These are phyloP conservation scores for Penicillium olsonii DNA, from an alignment of 2,329 filamentous ascomycete species.

Conservation along the genomic window DNA sequence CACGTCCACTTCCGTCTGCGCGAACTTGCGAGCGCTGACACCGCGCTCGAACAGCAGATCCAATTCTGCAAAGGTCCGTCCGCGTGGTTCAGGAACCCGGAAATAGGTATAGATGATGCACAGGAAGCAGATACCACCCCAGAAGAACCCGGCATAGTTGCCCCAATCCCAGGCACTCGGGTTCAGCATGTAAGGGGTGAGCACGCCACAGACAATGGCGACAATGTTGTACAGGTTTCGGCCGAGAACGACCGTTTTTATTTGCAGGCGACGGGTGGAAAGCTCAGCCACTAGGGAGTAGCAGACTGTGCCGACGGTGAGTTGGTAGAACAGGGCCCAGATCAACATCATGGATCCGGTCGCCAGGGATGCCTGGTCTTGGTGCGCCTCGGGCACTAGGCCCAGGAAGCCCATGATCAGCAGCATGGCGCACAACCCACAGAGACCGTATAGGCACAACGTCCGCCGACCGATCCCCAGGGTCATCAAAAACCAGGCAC, in stretches of 20 bases:
- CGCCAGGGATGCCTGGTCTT: constrained; percentile 66
- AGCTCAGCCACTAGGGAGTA: constrained; percentile 87
- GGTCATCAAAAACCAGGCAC: constrained; percentile 79
- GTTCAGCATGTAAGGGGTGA: constrained; percentile 93
- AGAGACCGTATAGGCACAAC: constrained; percentile 75
- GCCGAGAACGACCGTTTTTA: constrained; percentile 88
- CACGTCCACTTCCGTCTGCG: constrained; percentile 57
- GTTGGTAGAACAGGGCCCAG: constrained; percentile 81
- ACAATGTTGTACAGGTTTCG: constrained; percentile 81
- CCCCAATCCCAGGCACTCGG: constrained; percentile 83
- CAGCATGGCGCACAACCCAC: constrained; percentile 72
- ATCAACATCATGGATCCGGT: constrained; percentile 83
- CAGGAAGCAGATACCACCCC: constrained; percentile 76
- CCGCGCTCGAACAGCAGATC: constrained; percentile 79
- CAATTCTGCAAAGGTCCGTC: constrained; percentile 81
- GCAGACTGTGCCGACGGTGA: constrained; percentile 84
- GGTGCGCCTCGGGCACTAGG: constrained; percentile 64
- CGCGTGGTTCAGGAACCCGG: constrained; percentile 75
- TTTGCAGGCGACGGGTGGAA: constrained; percentile 77
- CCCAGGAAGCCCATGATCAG: constrained; percentile 83
- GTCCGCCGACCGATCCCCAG: constrained; percentile 72
- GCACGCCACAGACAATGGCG: constrained; percentile 75
- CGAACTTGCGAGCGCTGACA: constrained; percentile 73
- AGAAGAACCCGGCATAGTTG: constrained; percentile 86
- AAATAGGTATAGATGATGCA: constrained; percentile 83